These are phyloP conservation scores for Logfia minima DNA, from an alignment of 129 eudicot genomes.

Conservation along the genomic window DNA sequence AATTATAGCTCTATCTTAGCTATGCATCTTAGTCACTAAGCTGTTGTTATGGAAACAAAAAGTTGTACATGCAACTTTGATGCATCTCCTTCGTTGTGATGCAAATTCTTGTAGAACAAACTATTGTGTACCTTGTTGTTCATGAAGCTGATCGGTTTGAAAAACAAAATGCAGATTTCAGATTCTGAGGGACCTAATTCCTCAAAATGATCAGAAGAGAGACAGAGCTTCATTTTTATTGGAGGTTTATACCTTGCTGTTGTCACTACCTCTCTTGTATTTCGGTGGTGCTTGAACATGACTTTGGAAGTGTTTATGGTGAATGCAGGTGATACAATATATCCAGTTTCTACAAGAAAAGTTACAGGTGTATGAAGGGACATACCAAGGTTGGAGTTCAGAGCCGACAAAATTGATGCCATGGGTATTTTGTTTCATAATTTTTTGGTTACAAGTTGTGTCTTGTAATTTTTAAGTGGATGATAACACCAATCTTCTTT, in stretches of 20 bases:
- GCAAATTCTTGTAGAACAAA: neutral
- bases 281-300: constrained; percentile 8
- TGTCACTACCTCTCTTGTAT: neutral
- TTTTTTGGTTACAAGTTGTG: constrained; percentile 9
- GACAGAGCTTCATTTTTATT: constrained; percentile 90
- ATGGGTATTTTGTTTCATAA: constrained; percentile 48
- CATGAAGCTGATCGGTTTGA: constrained; percentile 17
- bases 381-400: constrained; percentile 66
- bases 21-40: neutral
- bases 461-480: neutral
- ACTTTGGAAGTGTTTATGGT: constrained; percentile 14
- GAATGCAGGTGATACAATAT: constrained; percentile 75
- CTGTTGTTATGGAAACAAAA: constrained; percentile 12
- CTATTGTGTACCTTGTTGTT: neutral
- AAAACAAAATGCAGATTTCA: constrained; percentile 65
- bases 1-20: no score
- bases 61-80: constrained; percentile 17
- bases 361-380: constrained; percentile 65
- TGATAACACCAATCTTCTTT: neutral
- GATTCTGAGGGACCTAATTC: constrained; percentile 73
- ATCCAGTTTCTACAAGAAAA: constrained; percentile 82
- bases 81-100: constrained; percentile 7
- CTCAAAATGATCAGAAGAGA: constrained; percentile 89
- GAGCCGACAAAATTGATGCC: constrained; percentile 66
- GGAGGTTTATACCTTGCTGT: constrained; percentile 57